These are phyloP conservation scores for Phaffomyces antillensis DNA, from an alignment of 805 yeast species.

Conservation along the genomic window DNA sequence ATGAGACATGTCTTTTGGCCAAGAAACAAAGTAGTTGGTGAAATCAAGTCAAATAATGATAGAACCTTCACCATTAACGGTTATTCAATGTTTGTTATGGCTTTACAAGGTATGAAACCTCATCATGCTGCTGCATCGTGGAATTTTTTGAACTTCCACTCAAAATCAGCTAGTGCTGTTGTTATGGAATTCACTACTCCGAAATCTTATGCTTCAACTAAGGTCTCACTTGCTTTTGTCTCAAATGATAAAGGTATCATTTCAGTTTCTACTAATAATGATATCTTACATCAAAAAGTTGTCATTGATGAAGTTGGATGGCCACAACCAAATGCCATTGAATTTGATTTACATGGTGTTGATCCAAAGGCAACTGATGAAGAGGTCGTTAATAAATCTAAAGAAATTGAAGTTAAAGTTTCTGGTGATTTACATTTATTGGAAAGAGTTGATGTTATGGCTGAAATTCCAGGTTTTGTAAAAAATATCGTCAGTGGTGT, in stretches of 20 bases:
- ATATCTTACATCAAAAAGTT: slow-evolving; percentile 49
- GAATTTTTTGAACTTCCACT: slow-evolving; percentile 90
- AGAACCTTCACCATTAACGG: slow-evolving; percentile 25
- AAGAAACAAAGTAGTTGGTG: slow-evolving; percentile 66
- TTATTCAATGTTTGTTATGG: slow-evolving; percentile 83
- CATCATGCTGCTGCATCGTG: slow-evolving; percentile 97
- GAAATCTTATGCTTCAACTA: slow-evolving; percentile 73
- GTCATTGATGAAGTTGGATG: slow-evolving; percentile 74
- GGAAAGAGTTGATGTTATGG: slow-evolving; percentile 96
- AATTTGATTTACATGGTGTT: slow-evolving; percentile 49
- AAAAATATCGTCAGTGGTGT: slow-evolving; percentile 90
- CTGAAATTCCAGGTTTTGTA: slow-evolving; percentile 90
- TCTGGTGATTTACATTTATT: slow-evolving; percentile 60
- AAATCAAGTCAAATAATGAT: slow-evolving; percentile 37
- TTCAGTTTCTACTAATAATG: slow-evolving; percentile 59
- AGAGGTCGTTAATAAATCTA: slow-evolving; percentile 28
- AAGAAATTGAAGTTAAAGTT: slow-evolving; percentile 40
- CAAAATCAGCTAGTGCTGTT: slow-evolving; percentile 63
- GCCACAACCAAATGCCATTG: slow-evolving; percentile 72
- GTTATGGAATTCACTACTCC: slow-evolving; percentile 97
- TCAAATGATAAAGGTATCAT: slow-evolving; percentile 58
- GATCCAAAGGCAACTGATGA: slow-evolving; percentile 38
- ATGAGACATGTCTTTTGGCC: slow-evolving; percentile 99
- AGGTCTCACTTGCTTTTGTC: slow-evolving; percentile 73
- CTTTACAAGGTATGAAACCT: slow-evolving; percentile 98